Percentiles rank a stretch among this genome's conserved stretches.
Conservation (phyloP, 768 basidiomycete species). For the Leucosporidium creatinivorum region DNA sequence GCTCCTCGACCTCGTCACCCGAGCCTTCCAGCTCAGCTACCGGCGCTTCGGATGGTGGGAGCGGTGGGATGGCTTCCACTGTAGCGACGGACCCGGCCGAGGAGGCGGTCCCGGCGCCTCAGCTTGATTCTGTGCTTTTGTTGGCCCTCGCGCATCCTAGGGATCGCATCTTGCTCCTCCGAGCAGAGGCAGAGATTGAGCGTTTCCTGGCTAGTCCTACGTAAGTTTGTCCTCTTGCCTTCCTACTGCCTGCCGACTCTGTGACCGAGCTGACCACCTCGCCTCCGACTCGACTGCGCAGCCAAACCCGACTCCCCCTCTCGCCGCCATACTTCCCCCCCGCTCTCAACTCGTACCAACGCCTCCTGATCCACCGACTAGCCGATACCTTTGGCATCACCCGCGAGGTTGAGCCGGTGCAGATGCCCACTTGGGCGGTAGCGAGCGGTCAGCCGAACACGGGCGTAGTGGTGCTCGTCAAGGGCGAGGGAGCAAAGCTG, state of each 20-base stretch:
- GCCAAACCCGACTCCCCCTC: constrained; percentile 21
- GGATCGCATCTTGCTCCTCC: constrained; percentile 24
- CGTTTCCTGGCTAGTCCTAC: constrained; percentile 13
- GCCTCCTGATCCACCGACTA: constrained; percentile 35
- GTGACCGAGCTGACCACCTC: too few relatives aligned
- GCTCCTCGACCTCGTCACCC: too few relatives aligned
- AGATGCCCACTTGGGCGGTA: constrained; percentile 1
- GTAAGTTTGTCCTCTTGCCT: too few relatives aligned
- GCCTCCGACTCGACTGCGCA: too few relatives aligned
- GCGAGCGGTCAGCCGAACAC: constrained; percentile 19
- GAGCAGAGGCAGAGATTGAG: constrained; percentile 31
- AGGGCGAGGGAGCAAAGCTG: constrained; percentile 12
- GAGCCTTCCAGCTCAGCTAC: too few relatives aligned
- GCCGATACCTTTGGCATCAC: constrained; percentile 35
- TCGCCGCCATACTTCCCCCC: constrained; percentile 27
- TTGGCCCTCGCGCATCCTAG: constrained; percentile 14
- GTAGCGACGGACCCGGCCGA: background rate
- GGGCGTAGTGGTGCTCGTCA: constrained; percentile 30
- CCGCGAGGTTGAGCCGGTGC: constrained; percentile 32
- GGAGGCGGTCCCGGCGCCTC: too few relatives aligned
- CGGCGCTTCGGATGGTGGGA: too few relatives aligned
- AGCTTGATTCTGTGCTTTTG: constrained; percentile 16
- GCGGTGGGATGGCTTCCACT: too few relatives aligned
- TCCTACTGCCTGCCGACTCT: too few relatives aligned
- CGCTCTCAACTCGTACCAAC: constrained; percentile 36